A percentile compares a stretch with the other conserved stretches of the same genome.
phyloP scores from a whole-genome alignment of 371 early-diverging fungal genomes.

The Rhizopus delemar region DNA sequence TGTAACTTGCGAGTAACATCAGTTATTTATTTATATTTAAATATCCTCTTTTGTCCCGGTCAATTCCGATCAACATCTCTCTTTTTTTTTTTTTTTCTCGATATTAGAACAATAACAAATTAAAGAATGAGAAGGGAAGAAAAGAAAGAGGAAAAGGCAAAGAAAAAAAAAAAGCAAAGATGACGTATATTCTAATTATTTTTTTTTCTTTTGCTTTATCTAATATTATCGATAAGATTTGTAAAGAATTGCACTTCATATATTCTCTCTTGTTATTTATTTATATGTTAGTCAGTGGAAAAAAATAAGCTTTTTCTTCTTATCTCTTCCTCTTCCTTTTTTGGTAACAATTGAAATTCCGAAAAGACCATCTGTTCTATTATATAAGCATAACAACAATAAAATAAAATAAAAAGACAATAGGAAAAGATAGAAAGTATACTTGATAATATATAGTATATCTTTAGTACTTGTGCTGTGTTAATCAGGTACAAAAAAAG shows the following conservation, averaged over 20 bases:
- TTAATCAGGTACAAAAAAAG: too few relatives aligned
- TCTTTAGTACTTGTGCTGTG: too few relatives aligned
- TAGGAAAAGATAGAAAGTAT: background rate
- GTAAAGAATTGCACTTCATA: background rate
- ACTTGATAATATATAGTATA: background rate
- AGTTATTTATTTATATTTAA: background rate
- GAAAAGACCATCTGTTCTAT: background rate
- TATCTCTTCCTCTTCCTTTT: constrained; percentile 7
- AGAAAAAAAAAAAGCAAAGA: background rate
- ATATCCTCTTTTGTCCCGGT: constrained; percentile 1
- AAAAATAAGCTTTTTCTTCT: background rate
- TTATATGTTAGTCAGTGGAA: background rate
- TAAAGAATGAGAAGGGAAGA: background rate
- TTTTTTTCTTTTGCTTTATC: background rate
- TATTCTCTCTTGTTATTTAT: background rate
- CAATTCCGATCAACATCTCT: constrained; percentile 1
- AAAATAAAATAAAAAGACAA: too few relatives aligned
- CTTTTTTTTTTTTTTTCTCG: background rate
- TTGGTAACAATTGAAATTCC: background rate
- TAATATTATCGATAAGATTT: constrained; percentile 7
- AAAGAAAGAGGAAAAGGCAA: background rate
- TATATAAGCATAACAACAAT: background rate
- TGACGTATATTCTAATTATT: background rate
- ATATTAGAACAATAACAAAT: background rate
- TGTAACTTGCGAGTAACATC: background rate